Conservation (phyloP, 768 basidiomycete genomes). For the Agaricus blazei region DNA sequence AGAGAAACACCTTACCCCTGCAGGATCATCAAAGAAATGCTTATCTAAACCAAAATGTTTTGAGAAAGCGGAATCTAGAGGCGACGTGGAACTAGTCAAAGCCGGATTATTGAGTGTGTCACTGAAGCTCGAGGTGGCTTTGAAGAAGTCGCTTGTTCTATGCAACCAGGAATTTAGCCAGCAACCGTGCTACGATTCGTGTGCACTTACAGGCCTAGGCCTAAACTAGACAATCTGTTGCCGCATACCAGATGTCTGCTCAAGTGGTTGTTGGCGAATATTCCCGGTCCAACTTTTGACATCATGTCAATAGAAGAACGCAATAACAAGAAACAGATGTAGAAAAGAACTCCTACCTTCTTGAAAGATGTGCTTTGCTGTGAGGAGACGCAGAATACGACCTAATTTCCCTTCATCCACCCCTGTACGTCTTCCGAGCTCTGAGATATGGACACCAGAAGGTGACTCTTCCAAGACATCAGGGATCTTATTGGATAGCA, state of each 20-base stretch:
- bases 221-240: slow-evolving; percentile 21
- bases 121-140: slow-evolving; percentile 21
- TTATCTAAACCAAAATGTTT: slow-evolving; percentile 15
- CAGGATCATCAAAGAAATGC: slow-evolving; percentile 20
- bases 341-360: slow-evolving; percentile 16
- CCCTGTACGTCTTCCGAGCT: slow-evolving; percentile 23
- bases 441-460: slow-evolving; percentile 29
- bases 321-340: background rate
- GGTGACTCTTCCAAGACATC: slow-evolving; percentile 32
- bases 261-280: slow-evolving; percentile 33
- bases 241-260: slow-evolving; percentile 22
- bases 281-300: slow-evolving; percentile 22
- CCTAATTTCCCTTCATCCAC: slow-evolving; percentile 31
- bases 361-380: slow-evolving; percentile 34
- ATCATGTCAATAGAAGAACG: background rate
- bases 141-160: slow-evolving; percentile 17
- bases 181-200: background rate
- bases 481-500: slow-evolving; percentile 28
- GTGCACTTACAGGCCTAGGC: slow-evolving; percentile 18
- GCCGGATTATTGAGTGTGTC: slow-evolving; percentile 30
- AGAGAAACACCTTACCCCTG: slow-evolving; percentile 11
- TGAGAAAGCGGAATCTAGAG: slow-evolving; percentile 22
- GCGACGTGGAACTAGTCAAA: slow-evolving; percentile 21
- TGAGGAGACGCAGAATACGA: slow-evolving; percentile 33
- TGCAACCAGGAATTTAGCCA: too few relatives aligned